phyloP scores from a whole-genome alignment of 768 basidiomycete genomes.

The Dioszegia hungarica region DNA sequence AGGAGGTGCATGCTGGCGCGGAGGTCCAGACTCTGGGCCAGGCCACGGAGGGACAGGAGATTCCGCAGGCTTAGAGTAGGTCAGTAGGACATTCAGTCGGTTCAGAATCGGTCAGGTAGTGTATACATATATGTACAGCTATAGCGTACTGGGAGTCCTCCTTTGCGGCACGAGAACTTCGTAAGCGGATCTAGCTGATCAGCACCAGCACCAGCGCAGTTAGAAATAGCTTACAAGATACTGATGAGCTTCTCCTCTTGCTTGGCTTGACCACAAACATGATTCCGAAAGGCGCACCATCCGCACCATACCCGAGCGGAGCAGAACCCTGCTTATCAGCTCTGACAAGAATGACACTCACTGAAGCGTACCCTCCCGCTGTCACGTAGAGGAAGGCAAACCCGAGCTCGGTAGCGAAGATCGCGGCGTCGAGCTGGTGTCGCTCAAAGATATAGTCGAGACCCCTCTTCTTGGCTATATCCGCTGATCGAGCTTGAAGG shows the following conservation, averaged over 20 bases:
- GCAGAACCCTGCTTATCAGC: not conserved
- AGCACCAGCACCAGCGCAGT: no score
- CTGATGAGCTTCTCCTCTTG: constrained; percentile 1
- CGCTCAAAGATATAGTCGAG: not conserved
- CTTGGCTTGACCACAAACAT: not conserved
- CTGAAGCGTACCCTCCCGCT: not conserved
- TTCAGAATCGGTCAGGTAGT: no score
- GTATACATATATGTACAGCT: no score
- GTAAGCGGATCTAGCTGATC: no score
- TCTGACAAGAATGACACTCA: not conserved
- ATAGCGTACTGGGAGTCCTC: no score
- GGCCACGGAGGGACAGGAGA: no score
- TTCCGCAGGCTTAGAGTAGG: no score
- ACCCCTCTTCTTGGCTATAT: not conserved
- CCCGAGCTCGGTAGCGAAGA: not conserved
- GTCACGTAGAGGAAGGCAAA: not conserved
- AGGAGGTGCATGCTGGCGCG: no score
- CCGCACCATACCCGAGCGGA: not conserved
- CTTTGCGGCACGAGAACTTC: no score
- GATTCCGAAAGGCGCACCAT: not conserved
- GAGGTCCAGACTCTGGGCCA: no score
- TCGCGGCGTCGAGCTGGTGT: not conserved
- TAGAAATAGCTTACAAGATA: constrained; percentile 8
- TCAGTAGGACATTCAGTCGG: no score
- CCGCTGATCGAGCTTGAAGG: not conserved